These are phyloP conservation scores for Melaleuca quinquenervia DNA, from an alignment of 345 rosid genomes.

Conservation along the genomic window DNA sequence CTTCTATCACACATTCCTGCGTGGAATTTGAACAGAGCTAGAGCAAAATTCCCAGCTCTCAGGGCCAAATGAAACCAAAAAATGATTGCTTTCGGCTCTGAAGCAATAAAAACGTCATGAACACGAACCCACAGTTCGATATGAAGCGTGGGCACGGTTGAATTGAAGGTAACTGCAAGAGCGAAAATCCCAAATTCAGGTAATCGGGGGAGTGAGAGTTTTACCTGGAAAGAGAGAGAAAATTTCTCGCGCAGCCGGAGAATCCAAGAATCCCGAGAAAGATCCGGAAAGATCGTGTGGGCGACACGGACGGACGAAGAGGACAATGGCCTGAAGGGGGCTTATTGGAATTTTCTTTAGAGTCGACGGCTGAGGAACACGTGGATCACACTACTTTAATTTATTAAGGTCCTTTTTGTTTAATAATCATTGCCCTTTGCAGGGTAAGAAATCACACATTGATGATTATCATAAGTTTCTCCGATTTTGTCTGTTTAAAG, in stretches of 20 bases:
- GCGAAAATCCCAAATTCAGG: neutral
- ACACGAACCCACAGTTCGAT: neutral
- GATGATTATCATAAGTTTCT: neutral
- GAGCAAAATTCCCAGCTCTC: neutral
- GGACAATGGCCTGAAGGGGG: neutral
- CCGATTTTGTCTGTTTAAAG: neutral
- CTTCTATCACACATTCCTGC: neutral
- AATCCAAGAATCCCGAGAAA: neutral
- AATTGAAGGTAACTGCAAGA: neutral
- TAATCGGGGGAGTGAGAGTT: neutral
- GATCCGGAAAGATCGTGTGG: neutral
- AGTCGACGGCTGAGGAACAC: neutral
- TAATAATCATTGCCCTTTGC: neutral
- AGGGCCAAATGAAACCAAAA: neutral
- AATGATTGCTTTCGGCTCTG: neutral
- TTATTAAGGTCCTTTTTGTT: neutral
- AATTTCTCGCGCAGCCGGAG: neutral
- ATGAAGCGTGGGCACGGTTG: neutral
- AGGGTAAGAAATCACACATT: neutral
- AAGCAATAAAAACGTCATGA: neutral
- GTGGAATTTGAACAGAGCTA: neutral
- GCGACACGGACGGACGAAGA: neutral
- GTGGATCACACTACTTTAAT: neutral
- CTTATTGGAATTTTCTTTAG: neutral
- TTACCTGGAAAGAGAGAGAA: neutral